Base-by-base conservation (phyloP, 192 early-diverging fungal species). In the Cetraspora pellucida region DNA sequence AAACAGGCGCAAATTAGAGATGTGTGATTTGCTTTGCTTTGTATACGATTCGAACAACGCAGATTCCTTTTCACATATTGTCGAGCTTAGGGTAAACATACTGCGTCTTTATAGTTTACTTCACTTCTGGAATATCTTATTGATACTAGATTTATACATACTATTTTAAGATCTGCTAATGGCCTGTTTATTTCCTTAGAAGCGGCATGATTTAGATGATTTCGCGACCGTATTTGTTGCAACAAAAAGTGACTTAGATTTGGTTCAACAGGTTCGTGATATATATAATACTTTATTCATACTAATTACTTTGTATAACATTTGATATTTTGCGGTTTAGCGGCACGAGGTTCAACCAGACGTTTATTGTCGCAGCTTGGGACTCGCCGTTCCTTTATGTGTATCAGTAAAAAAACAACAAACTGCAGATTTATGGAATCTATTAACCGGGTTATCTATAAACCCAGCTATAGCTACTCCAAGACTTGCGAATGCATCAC, bases 31-130 rank as follows among this genome's bases (percentile, higher is more conserved):
- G 1, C 81, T 98, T 60, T 94, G 94, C 59, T 93, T 98, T 84
- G 95, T 98, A 5, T 99, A 97, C 82, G 97, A 99, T 74, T 93
- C 94, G 8, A 93, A 91, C 81, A 95, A 98, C 82, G 92, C 92
- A 7, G 91, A 91, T 72, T 99, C 98, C 9, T 99, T 99, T 82
- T 88, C 93, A 14, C 96, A 98, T 81, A 82, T 99, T 30, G 91
- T 91, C 0, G 87, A 91, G 14, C 79, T 99, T 77, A 79, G 94
- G 80, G 92, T 95, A 86, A 78, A 81, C 44, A 60, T 16, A 23
- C 19, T 25, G 17, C 13, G 47, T 25, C 31, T 65, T 37, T 16
- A 65, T 65, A 65, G 27, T 65, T 37, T 19, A 31, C 59, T 16
- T 16, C 37, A 37, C 30, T 31, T 25, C 21, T n/a, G 14, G 70